phyloP scores from a whole-genome alignment of 106 monocot species.

The Narthecium ossifragum region DNA sequence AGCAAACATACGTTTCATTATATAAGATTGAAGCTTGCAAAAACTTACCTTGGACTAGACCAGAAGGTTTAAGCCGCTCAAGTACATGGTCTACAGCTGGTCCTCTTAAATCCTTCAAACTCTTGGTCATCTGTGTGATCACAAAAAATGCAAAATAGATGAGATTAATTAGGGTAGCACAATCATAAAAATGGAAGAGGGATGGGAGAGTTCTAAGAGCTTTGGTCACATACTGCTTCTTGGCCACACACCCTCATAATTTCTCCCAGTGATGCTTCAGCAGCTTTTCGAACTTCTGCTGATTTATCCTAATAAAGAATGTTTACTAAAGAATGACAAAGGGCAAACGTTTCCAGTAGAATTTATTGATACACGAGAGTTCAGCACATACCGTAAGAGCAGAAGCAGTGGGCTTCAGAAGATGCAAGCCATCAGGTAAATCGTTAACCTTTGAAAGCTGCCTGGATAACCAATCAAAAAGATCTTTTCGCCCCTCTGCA shows the following conservation, averaged over 20 bases:
- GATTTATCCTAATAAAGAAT: constrained; percentile 72
- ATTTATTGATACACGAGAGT: too few relatives aligned
- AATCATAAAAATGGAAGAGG: neutral
- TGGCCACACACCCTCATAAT: constrained; percentile 68
- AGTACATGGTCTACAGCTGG: constrained; percentile 71
- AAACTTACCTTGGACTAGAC: constrained; percentile 43
- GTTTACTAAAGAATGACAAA: too few relatives aligned
- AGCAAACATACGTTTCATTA: too few relatives aligned
- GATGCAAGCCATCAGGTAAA: constrained; percentile 70
- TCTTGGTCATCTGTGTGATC: constrained; percentile 55
- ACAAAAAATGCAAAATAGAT: neutral
- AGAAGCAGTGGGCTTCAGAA: constrained; percentile 73
- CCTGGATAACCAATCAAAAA: constrained; percentile 93
- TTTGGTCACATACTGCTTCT: constrained; percentile 61
- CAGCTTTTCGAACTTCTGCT: constrained; percentile 90
- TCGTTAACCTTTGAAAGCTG: constrained; percentile 65
- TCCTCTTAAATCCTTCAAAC: constrained; percentile 70
- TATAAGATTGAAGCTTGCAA: too few relatives aligned
- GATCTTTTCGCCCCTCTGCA: constrained; percentile 93
- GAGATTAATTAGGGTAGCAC: neutral
- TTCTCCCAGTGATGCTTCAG: constrained; percentile 73
- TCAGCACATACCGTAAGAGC: constrained; percentile 54
- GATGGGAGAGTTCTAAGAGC: neutral
- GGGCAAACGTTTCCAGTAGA: too few relatives aligned
- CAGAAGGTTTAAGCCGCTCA: constrained; percentile 64